Conservation (phyloP, 2,329 filamentous ascomycete genomes). For the Hypoxylon sp. region DNA sequence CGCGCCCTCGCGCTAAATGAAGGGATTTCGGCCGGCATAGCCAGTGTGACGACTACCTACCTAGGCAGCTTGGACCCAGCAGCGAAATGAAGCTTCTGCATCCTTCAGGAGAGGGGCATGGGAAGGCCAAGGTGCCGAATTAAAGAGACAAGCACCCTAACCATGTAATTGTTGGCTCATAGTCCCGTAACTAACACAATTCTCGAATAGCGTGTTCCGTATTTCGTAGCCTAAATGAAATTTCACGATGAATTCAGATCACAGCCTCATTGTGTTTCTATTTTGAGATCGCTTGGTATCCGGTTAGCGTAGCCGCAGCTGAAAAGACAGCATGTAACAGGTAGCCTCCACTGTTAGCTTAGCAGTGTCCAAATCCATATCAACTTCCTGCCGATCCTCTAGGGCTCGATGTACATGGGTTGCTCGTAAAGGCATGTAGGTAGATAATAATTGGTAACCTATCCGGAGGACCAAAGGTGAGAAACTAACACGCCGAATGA, state of each 20-base stretch:
- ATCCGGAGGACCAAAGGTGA: constrained; percentile 6
- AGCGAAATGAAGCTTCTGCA: constrained; percentile 35
- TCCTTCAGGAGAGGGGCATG: constrained; percentile 26
- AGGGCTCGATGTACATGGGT: constrained; percentile 5
- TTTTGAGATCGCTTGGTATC: constrained; percentile 32
- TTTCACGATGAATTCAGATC: constrained; percentile 7
- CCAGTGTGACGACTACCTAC: constrained; percentile 19
- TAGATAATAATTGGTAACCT: neutral
- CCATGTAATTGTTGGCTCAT: constrained; percentile 10
- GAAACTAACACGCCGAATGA: constrained; percentile 2
- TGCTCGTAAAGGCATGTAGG: constrained; percentile 3
- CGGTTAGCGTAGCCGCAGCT: constrained; percentile 30
- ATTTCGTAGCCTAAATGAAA: constrained; percentile 1
- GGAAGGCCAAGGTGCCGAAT: constrained; percentile 1
- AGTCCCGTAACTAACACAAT: neutral
- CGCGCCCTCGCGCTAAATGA: constrained; percentile 17
- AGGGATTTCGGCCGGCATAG: constrained; percentile 15
- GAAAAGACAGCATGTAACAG: constrained; percentile 17
- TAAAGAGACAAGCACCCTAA: constrained; percentile 10
- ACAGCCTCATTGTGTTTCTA: constrained; percentile 45
- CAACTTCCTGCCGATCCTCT: constrained; percentile 30
- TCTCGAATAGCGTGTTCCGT: neutral
- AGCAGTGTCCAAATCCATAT: constrained; percentile 8
- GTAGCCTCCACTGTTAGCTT: constrained; percentile 18
- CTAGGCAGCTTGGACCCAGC: constrained; percentile 5